Evolutionary conservation across 2,329 filamentous ascomycete genomes (phyloP), one percentile per base, ranked within the genome.

Genomic region (Bisporella sp.): DNA sequence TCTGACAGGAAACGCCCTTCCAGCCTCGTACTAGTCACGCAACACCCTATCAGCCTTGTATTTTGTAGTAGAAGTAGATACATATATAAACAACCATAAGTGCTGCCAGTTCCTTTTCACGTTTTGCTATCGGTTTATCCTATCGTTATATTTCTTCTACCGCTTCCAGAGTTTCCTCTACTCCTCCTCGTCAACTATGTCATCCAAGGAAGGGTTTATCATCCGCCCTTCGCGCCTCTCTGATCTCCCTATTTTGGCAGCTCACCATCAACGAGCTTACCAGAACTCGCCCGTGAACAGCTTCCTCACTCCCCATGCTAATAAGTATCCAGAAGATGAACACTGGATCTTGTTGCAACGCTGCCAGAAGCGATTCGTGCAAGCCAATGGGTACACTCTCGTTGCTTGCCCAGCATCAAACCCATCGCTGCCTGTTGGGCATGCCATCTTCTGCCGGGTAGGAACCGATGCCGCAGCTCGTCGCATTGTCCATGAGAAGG

Each of bases 391-490:
- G 39, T 31, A 57, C n/a, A 54, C 48, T 1, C 13, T 59, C 5
- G 57, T 63, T 5, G 57, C 54, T 0, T 62, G 49, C 41, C 37
- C 47, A 1, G 31, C 48, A 2, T 47, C 50, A 5, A 41, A 55
- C 6, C 54, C 54, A 11, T n/a, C 43, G 6, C 40, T 41, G 1
- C 6, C 49, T 9, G 44, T 62, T 2, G 61, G 47, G 1, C 60
- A 51, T 46, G 54, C 33, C 4, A 54, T 57, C 21, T 57, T 55
- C 13, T n/a, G 8, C 8, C 57, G 61, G 5, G 5, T 52, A 2
- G 61, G 62, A 6, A 39, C 57, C 5, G 60, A 64, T 41, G 8
- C 44, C 0, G 57, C 52, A 0, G 59, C 54, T 1, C 42, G 41
- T 37, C 7, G 47, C 2, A 49, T 47, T 9, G n/a, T 50, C 2